Base-by-base conservation (phyloP, 768 basidiomycete species). In the Agrocybe pediades region DNA sequence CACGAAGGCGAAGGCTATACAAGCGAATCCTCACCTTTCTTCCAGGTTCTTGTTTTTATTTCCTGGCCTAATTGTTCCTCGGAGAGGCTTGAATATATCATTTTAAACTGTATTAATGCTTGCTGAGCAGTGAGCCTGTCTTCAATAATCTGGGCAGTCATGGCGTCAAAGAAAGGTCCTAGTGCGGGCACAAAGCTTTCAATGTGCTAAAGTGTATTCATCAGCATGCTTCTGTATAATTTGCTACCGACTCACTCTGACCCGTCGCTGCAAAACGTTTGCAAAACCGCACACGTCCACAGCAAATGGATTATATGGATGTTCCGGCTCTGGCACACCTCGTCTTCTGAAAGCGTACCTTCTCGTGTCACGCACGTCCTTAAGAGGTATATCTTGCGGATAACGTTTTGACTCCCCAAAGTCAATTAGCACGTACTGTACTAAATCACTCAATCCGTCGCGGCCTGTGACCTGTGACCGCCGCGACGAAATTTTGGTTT, bases 371-470 rank as follows among this genome's bases (percentile, higher is more conserved):
- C 11, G 16, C 15, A 47, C 17, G 1, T 53, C 47, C 2, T 51
- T 33, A 8, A 58, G 17, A 16, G 45, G 15, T 9, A 51, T 15
- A 27, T 58, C 52, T 13, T 3, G 13, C 1, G 62, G 59, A 42
- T 60, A 57, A 3, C 36, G 50, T 1, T 47, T 8, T 15, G 56
- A 60, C 6, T 45, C 15, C 13, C 55, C 62, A 25, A 60, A 63
- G 46, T 63, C 62, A 17, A 56, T 44, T 9, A 51, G 41, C 5
- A 44, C 58, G 39, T 57, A 62, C 19, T n/a, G n/a, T n/a, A n/a
- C n/a, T n/a, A n/a, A n/a, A n/a, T n/a, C n/a, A n/a, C n/a, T n/a
- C n/a, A n/a, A n/a, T n/a, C n/a, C n/a, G n/a, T n/a, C n/a, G n/a
- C n/a, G n/a, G n/a, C n/a, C n/a, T n/a, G n/a, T n/a, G n/a, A n/a